Base-by-base conservation (phyloP, 768 basidiomycete genomes). In the Daedaleopsis sinensis region DNA sequence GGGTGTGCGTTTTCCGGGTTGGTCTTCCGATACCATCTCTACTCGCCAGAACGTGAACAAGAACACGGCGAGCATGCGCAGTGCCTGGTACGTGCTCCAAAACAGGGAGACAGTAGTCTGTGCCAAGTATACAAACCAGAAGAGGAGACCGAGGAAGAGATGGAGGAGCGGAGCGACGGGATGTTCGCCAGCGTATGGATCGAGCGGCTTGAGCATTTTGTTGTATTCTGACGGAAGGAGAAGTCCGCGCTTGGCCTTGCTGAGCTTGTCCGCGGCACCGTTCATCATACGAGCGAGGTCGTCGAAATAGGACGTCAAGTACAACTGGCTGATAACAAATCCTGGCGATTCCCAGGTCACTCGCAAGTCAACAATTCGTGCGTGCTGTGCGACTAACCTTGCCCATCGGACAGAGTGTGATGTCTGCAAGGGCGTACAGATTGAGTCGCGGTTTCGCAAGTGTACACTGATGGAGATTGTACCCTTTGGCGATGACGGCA, bases 261-360 rank as follows among this genome's bases (percentile, higher is more conserved):
- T 24, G 18, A 65, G 39, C 39, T 60, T 58, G 38, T 51, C 43
- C 3, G 58, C 54, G 0, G 61, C 52, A 12, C 44, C 38, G 19
- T 59, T 50, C 66, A 69, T 67, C 43, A 60, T 48, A 18, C 67
- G 27, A 1, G 58, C 23, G 15, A 69, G 55, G n/a, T 66, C 66
- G 18, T 64, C 66, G 49, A 62, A 61, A 52, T 69, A 69, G 18
- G 66, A 67, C 2, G 68, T 67, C 55, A 69, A 57, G 58, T 61
- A 69, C 1, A 69, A 58, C 52, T 69, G 68, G 54, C 68, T 67
- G 52, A 69, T 65, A 5, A 69, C 66, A 23, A 69, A 69, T 5
- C 68, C 55, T 62, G 39, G 15, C 13, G 13, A 47, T 37, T 13
- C 18, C 13, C 10, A 42, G 11, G 10, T 47, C 10, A 36, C 10